Conservation (phyloP, 306 rosid genomes). For the Vigna hirtella region DNA sequence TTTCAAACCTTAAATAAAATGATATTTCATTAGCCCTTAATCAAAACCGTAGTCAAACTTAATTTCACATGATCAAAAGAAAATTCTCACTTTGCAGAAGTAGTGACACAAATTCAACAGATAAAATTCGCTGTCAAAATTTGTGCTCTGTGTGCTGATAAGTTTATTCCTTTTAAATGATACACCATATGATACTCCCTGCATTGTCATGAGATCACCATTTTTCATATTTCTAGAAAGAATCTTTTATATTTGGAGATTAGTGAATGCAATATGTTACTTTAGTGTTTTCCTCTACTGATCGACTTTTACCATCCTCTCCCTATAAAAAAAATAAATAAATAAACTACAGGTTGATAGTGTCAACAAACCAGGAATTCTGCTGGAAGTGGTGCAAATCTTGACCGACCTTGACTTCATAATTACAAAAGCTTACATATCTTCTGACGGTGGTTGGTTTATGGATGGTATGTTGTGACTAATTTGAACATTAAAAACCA, state of each 20-base stretch:
- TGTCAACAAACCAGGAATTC: slow-evolving; percentile 86
- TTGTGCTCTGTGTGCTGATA: not conserved
- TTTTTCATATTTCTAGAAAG: slow-evolving; percentile 6
- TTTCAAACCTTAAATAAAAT: slow-evolving; percentile 7
- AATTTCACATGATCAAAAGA: not conserved
- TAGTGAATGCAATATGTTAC: slow-evolving; percentile 22
- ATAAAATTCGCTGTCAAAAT: slow-evolving; percentile 12
- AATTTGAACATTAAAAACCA: slow-evolving; percentile 1
- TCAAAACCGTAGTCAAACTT: slow-evolving; percentile 9
- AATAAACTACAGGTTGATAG: slow-evolving; percentile 64
- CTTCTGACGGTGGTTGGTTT: slow-evolving; percentile 93
- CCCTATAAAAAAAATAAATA: not conserved
- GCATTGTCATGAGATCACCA: slow-evolving; percentile 1
- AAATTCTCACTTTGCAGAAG: not conserved
- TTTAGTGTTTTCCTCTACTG: not conserved
- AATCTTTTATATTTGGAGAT: slow-evolving; percentile 18
- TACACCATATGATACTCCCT: not conserved
- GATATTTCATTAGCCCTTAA: not conserved
- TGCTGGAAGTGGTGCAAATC: slow-evolving; percentile 82
- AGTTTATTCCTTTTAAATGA: slow-evolving; percentile 10
- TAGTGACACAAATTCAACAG: slow-evolving; percentile 4
- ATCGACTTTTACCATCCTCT: not conserved
- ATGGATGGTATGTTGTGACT: slow-evolving; percentile 73
- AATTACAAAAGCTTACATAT: slow-evolving; percentile 83
- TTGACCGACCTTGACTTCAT: slow-evolving; percentile 80